These are phyloP conservation scores for Chaetomiaceae sp. DNA, from an alignment of 2,329 filamentous ascomycete species.

Conservation along the genomic window DNA sequence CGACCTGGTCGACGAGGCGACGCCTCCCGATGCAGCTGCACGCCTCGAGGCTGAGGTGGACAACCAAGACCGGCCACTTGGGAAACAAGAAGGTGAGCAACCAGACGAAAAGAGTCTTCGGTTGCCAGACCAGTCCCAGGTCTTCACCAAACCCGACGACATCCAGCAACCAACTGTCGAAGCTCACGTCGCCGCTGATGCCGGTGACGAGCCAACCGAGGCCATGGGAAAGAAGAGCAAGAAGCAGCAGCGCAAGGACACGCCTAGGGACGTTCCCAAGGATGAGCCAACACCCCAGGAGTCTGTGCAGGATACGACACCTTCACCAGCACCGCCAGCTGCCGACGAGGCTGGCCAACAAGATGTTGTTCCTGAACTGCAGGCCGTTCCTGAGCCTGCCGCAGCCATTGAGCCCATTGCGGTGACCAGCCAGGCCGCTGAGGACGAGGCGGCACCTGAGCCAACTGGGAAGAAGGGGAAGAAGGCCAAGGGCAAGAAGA, in stretches of 20 bases:
- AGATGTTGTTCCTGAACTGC: constrained; percentile 4
- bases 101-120: constrained; percentile 13
- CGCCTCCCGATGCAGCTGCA: constrained; percentile 4
- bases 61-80: constrained; percentile 5
- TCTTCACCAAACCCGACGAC: constrained; percentile 1
- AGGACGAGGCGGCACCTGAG: constrained; percentile 14
- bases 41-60: constrained; percentile 8
- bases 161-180: constrained; percentile 5
- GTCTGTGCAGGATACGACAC: constrained; percentile 4
- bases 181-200: constrained; percentile 25
- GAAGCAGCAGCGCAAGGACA: constrained; percentile 29
- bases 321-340: neutral
- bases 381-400: constrained; percentile 1
- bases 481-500: constrained; percentile 27
- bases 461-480: constrained; percentile 21
- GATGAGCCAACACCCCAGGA: constrained; percentile 17
- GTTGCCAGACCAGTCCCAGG: constrained; percentile 13
- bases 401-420: neutral
- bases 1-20: constrained; percentile 5
- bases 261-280: constrained; percentile 19
- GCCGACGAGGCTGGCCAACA: constrained; percentile 10
- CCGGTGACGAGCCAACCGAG: constrained; percentile 25
- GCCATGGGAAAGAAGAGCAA: constrained; percentile 33
- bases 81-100: constrained; percentile 13
- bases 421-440: neutral